These are phyloP conservation scores for Xylariomycetidae sp. DNA, from an alignment of 2,329 filamentous ascomycete species.

Conservation along the genomic window DNA sequence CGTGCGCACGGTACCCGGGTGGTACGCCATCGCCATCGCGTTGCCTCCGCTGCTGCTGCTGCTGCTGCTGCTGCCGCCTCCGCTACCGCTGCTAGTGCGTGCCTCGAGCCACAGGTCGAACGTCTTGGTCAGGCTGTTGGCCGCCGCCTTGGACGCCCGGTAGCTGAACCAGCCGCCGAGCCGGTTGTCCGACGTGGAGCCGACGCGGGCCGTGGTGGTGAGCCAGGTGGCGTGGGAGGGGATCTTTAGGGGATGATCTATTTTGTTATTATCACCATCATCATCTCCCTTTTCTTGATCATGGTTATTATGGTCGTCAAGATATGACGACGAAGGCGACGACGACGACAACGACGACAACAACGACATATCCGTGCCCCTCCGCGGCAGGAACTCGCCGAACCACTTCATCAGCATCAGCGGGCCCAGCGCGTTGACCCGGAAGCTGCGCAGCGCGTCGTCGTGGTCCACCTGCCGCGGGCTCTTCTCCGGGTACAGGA, in stretches of 20 bases:
- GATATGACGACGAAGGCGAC: too few species aligned
- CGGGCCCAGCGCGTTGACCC: slow-evolving; percentile 69
- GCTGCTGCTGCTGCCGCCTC: background rate
- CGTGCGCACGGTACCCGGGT: slow-evolving; percentile 78
- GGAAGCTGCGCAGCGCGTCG: slow-evolving; percentile 62
- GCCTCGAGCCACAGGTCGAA: slow-evolving; percentile 63
- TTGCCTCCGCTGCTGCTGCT: slow-evolving; percentile 43
- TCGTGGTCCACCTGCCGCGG: slow-evolving; percentile 59
- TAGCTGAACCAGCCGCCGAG: slow-evolving; percentile 81
- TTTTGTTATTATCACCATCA: slow-evolving; percentile 5
- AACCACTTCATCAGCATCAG: slow-evolving; percentile 77
- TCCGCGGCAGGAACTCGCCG: slow-evolving; percentile 60
- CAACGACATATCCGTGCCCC: slow-evolving; percentile 35
- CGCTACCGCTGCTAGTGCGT: slow-evolving; percentile 20
- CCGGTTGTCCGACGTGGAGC: slow-evolving; percentile 66
- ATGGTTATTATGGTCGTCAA: too few species aligned
- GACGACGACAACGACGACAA: background rate
- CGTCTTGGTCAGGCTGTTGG: slow-evolving; percentile 66
- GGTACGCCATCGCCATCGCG: slow-evolving; percentile 65
- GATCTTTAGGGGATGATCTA: slow-evolving; percentile 30
- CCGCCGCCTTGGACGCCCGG: slow-evolving; percentile 68
- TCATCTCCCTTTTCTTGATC: background rate
- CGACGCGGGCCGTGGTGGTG: slow-evolving; percentile 75
- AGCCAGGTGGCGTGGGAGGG: slow-evolving; percentile 58
- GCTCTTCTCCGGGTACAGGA: slow-evolving; percentile 69